These are phyloP conservation scores for Chalciporus sphaerocephalus DNA, from an alignment of 768 basidiomycete species.

Conservation along the genomic window DNA sequence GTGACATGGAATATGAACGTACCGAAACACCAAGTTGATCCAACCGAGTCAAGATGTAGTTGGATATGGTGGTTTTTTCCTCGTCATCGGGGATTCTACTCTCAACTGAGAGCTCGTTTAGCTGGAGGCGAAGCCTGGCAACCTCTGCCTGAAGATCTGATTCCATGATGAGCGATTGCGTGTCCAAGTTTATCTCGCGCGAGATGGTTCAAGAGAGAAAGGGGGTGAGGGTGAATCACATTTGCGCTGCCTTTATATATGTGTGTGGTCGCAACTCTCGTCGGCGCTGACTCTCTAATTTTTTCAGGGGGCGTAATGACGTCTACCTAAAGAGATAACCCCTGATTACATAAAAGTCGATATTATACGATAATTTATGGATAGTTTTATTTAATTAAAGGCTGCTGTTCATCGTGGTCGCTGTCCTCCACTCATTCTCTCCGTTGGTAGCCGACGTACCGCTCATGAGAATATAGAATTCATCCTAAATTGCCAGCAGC, in stretches of 20 bases:
- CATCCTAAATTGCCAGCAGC: constrained; percentile 20
- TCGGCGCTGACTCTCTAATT: background rate
- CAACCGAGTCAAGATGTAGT: constrained; percentile 60
- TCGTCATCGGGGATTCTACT: constrained; percentile 26
- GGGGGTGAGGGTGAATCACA: background rate
- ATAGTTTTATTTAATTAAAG: too few species aligned
- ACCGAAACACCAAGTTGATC: constrained; percentile 64
- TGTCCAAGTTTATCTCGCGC: background rate
- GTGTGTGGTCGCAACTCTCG: background rate
- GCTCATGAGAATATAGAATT: too few species aligned
- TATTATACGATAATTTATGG: too few species aligned
- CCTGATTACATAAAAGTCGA: too few species aligned
- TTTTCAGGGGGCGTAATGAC: too few species aligned
- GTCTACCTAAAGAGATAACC: background rate
- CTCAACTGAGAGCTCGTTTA: constrained; percentile 37
- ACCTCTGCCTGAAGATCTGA: constrained; percentile 41
- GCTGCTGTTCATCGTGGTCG: too few species aligned
- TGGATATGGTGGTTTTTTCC: constrained; percentile 47
- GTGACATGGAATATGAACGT: constrained; percentile 11
- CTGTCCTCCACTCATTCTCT: too few species aligned
- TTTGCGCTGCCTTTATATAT: background rate
- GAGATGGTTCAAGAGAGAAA: background rate
- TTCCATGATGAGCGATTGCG: constrained; percentile 12
- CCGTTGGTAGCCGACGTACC: too few species aligned
- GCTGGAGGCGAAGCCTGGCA: constrained; percentile 42